Evolutionary conservation across 2,329 filamentous ascomycete genomes (phyloP), one percentile per base, ranked within the genome.

Genomic region (Fusarium annulatum): DNA sequence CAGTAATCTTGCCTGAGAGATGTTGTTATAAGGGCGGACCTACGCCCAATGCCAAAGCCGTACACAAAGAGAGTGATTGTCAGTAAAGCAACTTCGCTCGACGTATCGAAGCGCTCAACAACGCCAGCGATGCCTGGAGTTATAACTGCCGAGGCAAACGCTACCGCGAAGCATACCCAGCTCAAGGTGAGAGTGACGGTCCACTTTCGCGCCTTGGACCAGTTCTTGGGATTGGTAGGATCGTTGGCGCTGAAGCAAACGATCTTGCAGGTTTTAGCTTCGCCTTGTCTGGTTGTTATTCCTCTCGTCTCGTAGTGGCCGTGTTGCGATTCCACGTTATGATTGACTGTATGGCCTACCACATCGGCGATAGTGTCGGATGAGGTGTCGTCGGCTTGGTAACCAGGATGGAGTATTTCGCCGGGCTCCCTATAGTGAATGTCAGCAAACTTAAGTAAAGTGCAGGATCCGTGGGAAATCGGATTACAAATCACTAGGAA

Each of bases 311-410:
- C n/a, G n/a, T 43, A 43, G n/a, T 23, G 5, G 9, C 2, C n/a
- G n/a, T 23, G 41, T 9, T 23, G n/a, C n/a, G 15, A 43, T 23
- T 43, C 41, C 6, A 9, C 5, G n/a, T 23, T 43, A 9, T 43
- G 5, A 16, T 11, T 2, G n/a, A 5, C 9, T 23, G 41, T 11
- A 11, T 8, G 7, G 38, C 3, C 6, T 21, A 4, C 10, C 19
- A 6, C 15, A 4, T 43, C n/a, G n/a, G 41, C 41, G 15, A 4
- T 14, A 18, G n/a, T 43, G n/a, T 43, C n/a, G n/a, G n/a, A 43
- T 8, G 41, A 43, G n/a, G 9, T 43, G n/a, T 41, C 7, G 19
- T 41, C 38, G 19, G 18, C 19, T 11, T 9, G 10, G 21, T n/a
- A n/a, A 10, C 14, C 21, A 7, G 41, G 21, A n/a, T 14, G 21